These are phyloP conservation scores for Cladobotryum mycophilum DNA, from an alignment of 2,329 filamentous ascomycete species.

Conservation along the genomic window DNA sequence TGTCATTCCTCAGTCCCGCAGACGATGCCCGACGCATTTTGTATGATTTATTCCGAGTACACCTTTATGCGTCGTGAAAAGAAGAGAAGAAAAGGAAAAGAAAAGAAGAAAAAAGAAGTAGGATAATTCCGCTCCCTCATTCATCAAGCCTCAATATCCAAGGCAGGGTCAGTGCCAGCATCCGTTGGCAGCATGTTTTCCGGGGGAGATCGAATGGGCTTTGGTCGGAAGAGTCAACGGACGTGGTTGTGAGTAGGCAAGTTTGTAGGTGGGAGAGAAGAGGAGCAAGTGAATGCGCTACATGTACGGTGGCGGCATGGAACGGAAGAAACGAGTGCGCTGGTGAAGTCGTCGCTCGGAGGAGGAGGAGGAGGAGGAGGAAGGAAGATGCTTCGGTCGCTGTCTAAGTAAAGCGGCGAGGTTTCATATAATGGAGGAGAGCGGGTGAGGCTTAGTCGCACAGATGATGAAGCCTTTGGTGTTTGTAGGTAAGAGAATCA, in stretches of 20 bases:
- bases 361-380: too few relatives aligned
- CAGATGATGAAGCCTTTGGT: not conserved
- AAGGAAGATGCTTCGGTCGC: not conserved
- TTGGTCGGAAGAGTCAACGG: not conserved
- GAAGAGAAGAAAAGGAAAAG: not conserved
- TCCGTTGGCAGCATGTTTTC: conserved; percentile 12
- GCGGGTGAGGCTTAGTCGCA: not conserved
- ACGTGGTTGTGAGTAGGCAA: not conserved
- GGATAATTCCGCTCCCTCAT: not conserved
- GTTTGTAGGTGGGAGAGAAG: too few relatives aligned
- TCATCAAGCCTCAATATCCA: conserved; percentile 13
- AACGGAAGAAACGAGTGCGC: not conserved
- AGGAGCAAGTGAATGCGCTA: not conserved
- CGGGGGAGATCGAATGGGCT: not conserved
- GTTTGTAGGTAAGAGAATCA: not conserved
- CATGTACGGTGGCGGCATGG: not conserved
- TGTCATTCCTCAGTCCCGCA: conserved; percentile 10
- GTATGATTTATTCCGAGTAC: not conserved
- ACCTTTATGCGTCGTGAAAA: not conserved
- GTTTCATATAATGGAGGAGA: not conserved
- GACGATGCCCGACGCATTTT: not conserved
- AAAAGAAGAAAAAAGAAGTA: not conserved
- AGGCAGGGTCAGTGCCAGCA: conserved; percentile 12
- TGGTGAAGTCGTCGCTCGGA: not conserved
- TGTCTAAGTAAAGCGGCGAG: not conserved